phyloP scores from a whole-genome alignment of 1,139 yeast genomes.

The Oligophagozyma castellii region DNA sequence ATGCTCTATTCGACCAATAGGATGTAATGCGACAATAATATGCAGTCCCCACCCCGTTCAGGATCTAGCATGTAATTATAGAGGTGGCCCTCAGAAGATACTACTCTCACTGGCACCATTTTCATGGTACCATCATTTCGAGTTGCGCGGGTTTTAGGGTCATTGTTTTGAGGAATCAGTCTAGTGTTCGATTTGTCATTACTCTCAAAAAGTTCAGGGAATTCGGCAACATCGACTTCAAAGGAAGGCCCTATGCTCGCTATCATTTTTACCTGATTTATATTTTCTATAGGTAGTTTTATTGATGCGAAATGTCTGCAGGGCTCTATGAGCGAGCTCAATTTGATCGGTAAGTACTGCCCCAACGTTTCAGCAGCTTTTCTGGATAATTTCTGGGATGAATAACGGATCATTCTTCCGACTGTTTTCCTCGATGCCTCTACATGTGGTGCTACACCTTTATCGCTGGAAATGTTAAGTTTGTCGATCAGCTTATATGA shows the following conservation, averaged over 20 bases:
- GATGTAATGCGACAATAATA: constrained; percentile 57
- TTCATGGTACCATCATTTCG: constrained; percentile 14
- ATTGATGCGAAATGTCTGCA: constrained; percentile 88
- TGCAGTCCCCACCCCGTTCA: constrained; percentile 89
- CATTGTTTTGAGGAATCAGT: neutral
- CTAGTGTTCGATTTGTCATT: constrained; percentile 1
- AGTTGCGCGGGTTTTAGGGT: neutral
- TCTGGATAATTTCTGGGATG: constrained; percentile 38
- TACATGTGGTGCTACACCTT: constrained; percentile 45
- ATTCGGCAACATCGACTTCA: constrained; percentile 9
- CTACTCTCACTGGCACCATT: constrained; percentile 33
- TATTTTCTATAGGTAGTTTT: constrained; percentile 47
- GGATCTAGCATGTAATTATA: constrained; percentile 80
- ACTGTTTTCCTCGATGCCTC: constrained; percentile 60
- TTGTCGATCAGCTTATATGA: constrained; percentile 18
- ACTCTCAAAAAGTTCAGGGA: constrained; percentile 13
- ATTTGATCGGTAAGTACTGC: constrained; percentile 61
- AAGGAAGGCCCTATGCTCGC: constrained; percentile 12
- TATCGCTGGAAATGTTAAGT: constrained; percentile 23
- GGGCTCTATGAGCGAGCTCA: constrained; percentile 79
- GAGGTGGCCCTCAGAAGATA: constrained; percentile 77
- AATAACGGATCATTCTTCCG: constrained; percentile 50
- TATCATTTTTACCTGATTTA: constrained; percentile 8
- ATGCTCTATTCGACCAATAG: constrained; percentile 2
- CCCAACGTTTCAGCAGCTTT: constrained; percentile 86